Evolutionary conservation across 2,329 filamentous ascomycete species (phyloP), one percentile per base, ranked within the genome.

Genomic region (Phoma herbarum): DNA sequence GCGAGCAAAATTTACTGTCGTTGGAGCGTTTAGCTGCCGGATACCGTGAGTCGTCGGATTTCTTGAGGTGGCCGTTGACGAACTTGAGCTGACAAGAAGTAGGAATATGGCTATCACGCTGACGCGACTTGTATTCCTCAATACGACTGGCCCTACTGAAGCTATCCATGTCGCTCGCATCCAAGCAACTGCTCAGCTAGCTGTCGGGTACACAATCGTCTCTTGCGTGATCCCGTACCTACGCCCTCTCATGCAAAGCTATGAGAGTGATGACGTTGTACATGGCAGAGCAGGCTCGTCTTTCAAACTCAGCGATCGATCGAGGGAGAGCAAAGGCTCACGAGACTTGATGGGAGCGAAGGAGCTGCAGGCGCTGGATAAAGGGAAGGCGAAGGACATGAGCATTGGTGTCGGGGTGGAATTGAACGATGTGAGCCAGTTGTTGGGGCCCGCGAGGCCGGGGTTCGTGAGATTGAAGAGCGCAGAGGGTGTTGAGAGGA

Each of bases 211-310:
- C 44, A 62, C 52, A 6, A 28, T 64, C 10, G 50, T 56, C 12
- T 44, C 62, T 6, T 60, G 62, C 33, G 59, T 64, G 20, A 37
- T 60, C 2, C 62, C 62, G 18, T 60, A 62, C 33, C 44, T 64
- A 9, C 31, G 59, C 1, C 62, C 59, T 26, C 37, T 64, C 39
- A 58, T 64, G 41, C 57, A 62, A 28, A 55, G 59, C 10, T 62
- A 62, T n/a, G 59, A 64, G 26, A 26, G 35, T 9, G 48, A 39
- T 11, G 44, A 18, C 22, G 11, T 5, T 28, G 12, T 10, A 14
- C 9, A 35, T 18, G n/a, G 29, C 29, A 3, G 11, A 3, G 7
- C 6, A 12, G 52, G 42, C 1, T 35, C 35, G 2, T 31, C 43
- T 2, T 48, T 54, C 18, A 28, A 20, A 2, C 35, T 42, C 6